These are phyloP conservation scores for Brassica juncea DNA, from an alignment of 345 rosid genomes.

Conservation along the genomic window DNA sequence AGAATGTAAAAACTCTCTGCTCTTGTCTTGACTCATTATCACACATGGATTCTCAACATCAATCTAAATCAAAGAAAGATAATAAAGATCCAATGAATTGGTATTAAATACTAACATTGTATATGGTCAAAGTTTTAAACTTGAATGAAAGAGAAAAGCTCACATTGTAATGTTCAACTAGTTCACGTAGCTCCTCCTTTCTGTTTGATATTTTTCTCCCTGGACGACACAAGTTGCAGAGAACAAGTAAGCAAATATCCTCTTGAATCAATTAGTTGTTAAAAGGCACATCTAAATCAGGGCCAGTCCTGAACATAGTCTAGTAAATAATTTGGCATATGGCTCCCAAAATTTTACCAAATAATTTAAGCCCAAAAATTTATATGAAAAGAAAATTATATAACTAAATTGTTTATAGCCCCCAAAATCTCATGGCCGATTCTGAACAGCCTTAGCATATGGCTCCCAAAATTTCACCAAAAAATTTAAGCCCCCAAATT, in stretches of 20 bases:
- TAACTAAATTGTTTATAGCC: background rate
- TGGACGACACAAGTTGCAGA: constrained; percentile 34
- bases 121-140: background rate
- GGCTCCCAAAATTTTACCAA: background rate
- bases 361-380: background rate
- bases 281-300: background rate
- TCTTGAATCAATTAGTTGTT: background rate
- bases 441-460: too few species aligned
- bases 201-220: constrained; percentile 69
- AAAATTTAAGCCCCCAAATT: background rate
- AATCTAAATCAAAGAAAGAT: constrained; percentile 46
- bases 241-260: constrained; percentile 1
- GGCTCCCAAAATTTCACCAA: background rate
- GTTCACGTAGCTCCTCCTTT: constrained; percentile 75
- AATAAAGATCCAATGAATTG: background rate
- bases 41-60: constrained; percentile 98
- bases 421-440: background rate
- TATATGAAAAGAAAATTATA: background rate
- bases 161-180: constrained; percentile 86
- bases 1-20: constrained; percentile 91
- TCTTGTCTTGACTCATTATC: constrained; percentile 94
- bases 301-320: background rate
- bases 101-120: background rate
- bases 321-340: too few species aligned
- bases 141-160: constrained; percentile 37